Conservation (phyloP, 179 eudicot genomes). For the Gypsophila paniculata region DNA sequence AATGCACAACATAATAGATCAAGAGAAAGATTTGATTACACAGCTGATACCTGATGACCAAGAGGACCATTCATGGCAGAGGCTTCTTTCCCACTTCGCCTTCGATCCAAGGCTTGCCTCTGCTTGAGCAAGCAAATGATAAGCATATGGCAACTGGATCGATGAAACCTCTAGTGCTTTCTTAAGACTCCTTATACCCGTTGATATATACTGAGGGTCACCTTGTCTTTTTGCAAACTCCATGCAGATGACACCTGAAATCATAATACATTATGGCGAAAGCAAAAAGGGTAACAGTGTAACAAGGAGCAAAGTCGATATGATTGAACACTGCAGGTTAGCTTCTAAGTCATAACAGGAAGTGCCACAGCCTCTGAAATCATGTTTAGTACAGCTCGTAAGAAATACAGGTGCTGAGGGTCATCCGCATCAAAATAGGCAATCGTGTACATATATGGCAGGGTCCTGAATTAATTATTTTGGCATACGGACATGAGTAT, state of each 20-base stretch:
- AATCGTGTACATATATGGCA: too few species aligned
- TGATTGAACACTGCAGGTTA: too few species aligned
- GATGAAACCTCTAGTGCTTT: constrained; percentile 54
- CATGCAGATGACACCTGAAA: constrained; percentile 79
- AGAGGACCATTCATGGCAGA: constrained; percentile 68
- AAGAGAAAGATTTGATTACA: constrained; percentile 3
- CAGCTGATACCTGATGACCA: constrained; percentile 77
- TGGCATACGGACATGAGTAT: too few species aligned
- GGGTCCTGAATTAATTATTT: too few species aligned
- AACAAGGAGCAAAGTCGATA: neutral
- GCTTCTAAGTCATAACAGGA: too few species aligned
- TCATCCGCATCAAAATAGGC: too few species aligned
- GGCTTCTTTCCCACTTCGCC: constrained; percentile 61
- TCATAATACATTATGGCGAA: neutral
- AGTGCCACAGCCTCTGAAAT: too few species aligned
- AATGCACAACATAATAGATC: too few species aligned
- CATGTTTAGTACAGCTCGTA: too few species aligned
- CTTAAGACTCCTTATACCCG: constrained; percentile 64
- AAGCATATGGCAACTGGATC: constrained; percentile 52
- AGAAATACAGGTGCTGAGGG: too few species aligned
- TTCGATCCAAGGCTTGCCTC: constrained; percentile 89
- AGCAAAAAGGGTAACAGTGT: constrained; percentile 2
- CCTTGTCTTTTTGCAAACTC: constrained; percentile 62
- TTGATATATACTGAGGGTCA: constrained; percentile 52
- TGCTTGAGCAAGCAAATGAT: constrained; percentile 79